Evolutionary conservation across 495 filamentous ascomycete species (phyloP).

Genomic region (Hypoxylon subgilvum): DNA sequence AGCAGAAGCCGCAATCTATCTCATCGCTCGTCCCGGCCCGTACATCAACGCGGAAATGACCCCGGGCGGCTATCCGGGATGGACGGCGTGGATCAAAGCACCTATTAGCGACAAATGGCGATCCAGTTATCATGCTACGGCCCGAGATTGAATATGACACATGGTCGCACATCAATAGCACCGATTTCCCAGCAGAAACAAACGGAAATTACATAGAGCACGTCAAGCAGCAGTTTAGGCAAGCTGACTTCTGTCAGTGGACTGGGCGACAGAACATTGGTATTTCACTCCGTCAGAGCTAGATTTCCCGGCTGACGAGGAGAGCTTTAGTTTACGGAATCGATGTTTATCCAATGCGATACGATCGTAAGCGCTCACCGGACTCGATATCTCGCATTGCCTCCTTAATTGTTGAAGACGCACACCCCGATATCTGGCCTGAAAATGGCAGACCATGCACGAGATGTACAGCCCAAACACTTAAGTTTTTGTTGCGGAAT

Average conservation of each 20-base stretch:
- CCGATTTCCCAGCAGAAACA: conserved; percentile 45
- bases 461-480: conserved; percentile 65
- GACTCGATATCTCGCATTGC: too few relatives aligned
- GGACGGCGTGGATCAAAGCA: conserved; percentile 64
- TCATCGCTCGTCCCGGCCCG: conserved; percentile 71
- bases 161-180: conserved; percentile 41
- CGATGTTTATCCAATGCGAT: too few relatives aligned
- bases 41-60: conserved; percentile 62
- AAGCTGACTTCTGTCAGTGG: conserved; percentile 75
- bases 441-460: conserved; percentile 54
- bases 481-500: conserved; percentile 72
- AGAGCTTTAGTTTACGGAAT: too few relatives aligned
- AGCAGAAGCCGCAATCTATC: conserved; percentile 69
- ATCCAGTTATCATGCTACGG: conserved; percentile 75
- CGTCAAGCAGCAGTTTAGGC: conserved; percentile 70
- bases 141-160: conserved; percentile 74
- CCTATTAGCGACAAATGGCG: conserved; percentile 74
- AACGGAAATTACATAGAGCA: conserved; percentile 71
- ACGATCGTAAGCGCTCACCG: too few relatives aligned
- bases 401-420: conserved; percentile 19
- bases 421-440: conserved; percentile 58
- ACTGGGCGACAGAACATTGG: too few relatives aligned
- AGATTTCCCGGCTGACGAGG: too few relatives aligned
- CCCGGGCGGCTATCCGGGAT: conserved; percentile 44
- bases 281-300: too few relatives aligned